These are phyloP conservation scores for Mortierella polycephala DNA, from an alignment of 371 early-diverging fungal genomes.

Conservation along the genomic window DNA sequence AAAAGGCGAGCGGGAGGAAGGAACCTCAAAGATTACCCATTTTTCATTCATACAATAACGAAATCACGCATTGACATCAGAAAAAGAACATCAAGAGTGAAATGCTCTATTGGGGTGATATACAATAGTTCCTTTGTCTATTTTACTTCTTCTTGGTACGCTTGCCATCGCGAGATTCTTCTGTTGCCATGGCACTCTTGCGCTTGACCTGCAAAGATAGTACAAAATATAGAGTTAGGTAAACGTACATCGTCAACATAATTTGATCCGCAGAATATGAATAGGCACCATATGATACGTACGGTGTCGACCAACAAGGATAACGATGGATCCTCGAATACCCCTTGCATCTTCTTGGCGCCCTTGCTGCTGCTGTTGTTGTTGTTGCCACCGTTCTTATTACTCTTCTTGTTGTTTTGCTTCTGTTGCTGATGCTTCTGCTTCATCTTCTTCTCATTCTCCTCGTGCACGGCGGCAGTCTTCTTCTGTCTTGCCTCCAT, in stretches of 20 bases:
- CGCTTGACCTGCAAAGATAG: constrained; percentile 58
- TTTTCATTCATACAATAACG: background rate
- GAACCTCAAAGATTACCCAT: no score
- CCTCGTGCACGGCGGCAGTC: constrained; percentile 30
- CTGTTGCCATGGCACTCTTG: constrained; percentile 63
- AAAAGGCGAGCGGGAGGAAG: background rate
- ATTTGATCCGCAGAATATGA: background rate
- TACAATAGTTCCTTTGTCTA: background rate
- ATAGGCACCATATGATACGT: constrained; percentile 9
- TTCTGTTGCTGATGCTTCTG: constrained; percentile 22
- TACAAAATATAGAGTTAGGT: background rate
- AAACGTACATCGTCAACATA: background rate
- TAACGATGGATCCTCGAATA: constrained; percentile 58
- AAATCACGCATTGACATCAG: background rate
- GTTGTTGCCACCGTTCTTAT: constrained; percentile 23
- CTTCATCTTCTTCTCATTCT: constrained; percentile 41
- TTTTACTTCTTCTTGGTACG: constrained; percentile 37
- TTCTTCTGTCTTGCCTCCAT: constrained; percentile 77
- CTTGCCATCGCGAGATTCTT: constrained; percentile 46
- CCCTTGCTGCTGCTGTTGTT: constrained; percentile 23
- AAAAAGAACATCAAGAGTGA: background rate
- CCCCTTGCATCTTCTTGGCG: constrained; percentile 19
- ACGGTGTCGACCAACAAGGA: constrained; percentile 64
- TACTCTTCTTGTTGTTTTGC: constrained; percentile 21
- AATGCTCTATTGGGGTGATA: constrained; percentile 6